Base-by-base conservation (phyloP, 768 basidiomycete genomes). In the Mycena epipterygia region DNA sequence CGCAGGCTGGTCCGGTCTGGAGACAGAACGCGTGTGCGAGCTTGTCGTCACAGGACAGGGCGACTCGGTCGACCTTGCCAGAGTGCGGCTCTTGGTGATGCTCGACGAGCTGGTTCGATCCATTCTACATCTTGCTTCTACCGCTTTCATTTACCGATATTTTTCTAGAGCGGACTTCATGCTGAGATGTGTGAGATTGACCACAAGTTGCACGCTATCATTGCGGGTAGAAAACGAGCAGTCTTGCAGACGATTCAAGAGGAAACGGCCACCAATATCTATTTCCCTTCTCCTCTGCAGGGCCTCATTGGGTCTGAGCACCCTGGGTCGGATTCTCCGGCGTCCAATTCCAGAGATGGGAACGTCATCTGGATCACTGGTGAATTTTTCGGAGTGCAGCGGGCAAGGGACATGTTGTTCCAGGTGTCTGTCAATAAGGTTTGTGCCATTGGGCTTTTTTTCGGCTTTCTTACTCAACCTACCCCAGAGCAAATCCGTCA, bases 221-320 rank as follows among this genome's bases (percentile, higher is more conserved):
- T 98, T 70, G 94, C 95, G 23, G 95, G 95, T 42, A 90, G 95
- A 67, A 97, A 97, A 81, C 93, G 97, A 53, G 86, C 87, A 68
- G 88, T 92, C 35, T 84, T 99, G 39, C 97, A 99, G 80, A 87
- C 92, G 11, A 97, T 99, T 57, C 95, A 97, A 78, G 96, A 98
- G 81, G 96, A 98, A 80, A 98, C 97, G 0, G 97, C 93, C 0
- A 98, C 97, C 61, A 99, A 98, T 77, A 95, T 99, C 70, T 99
- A 98, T 81, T 89, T 94, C 72, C 97, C 97, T 30, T 95, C 95
- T 0, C 93, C 95, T 41, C 83, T 98, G 46, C 95, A 95, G 76
- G 95, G 94, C 44, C 89, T 97, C 27, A 85, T 95, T 46, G 93
- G 95, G 27, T 88, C 90, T 14, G 91, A 94, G 67, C 79, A 89